These are phyloP conservation scores for Torulaspora franciscae DNA, from an alignment of 805 yeast species.

Conservation along the genomic window DNA sequence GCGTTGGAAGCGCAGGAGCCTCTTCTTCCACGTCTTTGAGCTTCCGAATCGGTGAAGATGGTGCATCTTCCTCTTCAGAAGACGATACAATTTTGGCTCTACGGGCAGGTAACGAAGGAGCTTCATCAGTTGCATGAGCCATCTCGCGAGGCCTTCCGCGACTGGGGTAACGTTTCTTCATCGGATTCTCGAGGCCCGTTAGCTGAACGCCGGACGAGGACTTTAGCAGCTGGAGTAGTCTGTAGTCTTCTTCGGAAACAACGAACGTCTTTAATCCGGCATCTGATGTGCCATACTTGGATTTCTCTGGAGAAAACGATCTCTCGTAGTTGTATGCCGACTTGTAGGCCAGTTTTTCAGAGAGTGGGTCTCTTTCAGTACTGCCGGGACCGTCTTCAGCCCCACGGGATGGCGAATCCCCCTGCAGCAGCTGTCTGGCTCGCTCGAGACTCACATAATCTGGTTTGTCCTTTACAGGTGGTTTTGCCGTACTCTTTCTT, in stretches of 20 bases:
- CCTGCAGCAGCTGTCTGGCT: slow-evolving; percentile 20
- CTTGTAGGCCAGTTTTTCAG: slow-evolving; percentile 21
- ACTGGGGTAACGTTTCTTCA: slow-evolving; percentile 16
- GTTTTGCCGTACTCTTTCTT: slow-evolving; percentile 3
- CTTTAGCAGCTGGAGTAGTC: slow-evolving; percentile 24
- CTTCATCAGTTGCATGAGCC: background rate
- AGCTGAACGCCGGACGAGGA: background rate
- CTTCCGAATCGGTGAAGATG: slow-evolving; percentile 4
- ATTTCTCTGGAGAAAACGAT: slow-evolving; percentile 24
- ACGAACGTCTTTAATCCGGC: slow-evolving; percentile 11
- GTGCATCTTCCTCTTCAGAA: slow-evolving; percentile 1
- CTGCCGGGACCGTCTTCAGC: background rate
- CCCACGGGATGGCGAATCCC: slow-evolving; percentile 9
- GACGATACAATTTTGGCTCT: background rate
- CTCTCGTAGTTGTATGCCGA: slow-evolving; percentile 34
- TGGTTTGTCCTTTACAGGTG: slow-evolving; percentile 4
- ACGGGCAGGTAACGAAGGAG: slow-evolving; percentile 6
- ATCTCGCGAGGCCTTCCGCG: slow-evolving; percentile 27
- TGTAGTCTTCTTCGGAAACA: slow-evolving; percentile 31
- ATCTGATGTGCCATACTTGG: background rate
- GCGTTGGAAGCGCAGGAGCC: slow-evolving; percentile 2
- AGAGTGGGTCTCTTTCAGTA: background rate
- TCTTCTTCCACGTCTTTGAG: background rate
- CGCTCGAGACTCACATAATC: slow-evolving; percentile 11
- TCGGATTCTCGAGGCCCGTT: background rate